Evolutionary conservation across 331 rosid genomes (phyloP).

Genomic region (Arachis monticola): DNA sequence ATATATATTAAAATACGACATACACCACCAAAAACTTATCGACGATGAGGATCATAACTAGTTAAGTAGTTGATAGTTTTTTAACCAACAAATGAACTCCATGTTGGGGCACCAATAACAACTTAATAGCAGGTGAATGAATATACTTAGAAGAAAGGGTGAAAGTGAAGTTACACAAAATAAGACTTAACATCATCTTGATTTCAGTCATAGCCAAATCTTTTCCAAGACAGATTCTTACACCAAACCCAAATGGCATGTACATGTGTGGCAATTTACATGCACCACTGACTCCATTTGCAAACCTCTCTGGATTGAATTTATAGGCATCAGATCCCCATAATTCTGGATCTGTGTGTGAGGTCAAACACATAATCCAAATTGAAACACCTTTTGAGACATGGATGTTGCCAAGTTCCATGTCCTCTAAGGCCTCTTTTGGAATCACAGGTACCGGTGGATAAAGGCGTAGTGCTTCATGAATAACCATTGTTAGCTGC

Average conservation of each 20-base stretch:
- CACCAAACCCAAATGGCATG: conserved; percentile 56
- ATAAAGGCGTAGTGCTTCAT: conserved; percentile 50
- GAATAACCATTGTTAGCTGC: conserved; percentile 56
- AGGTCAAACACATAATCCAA: conserved; percentile 37
- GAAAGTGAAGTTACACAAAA: conserved; percentile 44
- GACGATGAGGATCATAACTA: too few relatives aligned
- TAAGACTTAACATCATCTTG: conserved; percentile 45
- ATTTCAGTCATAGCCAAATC: conserved; percentile 53
- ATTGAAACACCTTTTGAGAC: conserved; percentile 47
- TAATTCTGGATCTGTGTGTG: conserved; percentile 39
- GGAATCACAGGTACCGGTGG: conserved; percentile 36
- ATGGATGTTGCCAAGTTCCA: conserved; percentile 46
- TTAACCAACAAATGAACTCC: conserved; percentile 48
- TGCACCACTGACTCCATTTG: conserved; percentile 47
- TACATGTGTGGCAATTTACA: conserved; percentile 53
- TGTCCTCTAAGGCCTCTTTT: conserved; percentile 48
- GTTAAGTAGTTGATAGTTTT: conserved; percentile 32
- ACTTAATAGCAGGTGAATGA: conserved; percentile 37
- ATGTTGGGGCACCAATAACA: conserved; percentile 45
- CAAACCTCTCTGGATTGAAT: conserved; percentile 55
- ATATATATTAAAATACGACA: too few relatives aligned
- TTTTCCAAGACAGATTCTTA: conserved; percentile 54
- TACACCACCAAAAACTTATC: too few relatives aligned
- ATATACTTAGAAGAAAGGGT: conserved; percentile 43
- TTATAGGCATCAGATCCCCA: conserved; percentile 46